These are phyloP conservation scores for Platanus orientalis DNA, from an alignment of 164 flowering plant species.

Conservation along the genomic window DNA sequence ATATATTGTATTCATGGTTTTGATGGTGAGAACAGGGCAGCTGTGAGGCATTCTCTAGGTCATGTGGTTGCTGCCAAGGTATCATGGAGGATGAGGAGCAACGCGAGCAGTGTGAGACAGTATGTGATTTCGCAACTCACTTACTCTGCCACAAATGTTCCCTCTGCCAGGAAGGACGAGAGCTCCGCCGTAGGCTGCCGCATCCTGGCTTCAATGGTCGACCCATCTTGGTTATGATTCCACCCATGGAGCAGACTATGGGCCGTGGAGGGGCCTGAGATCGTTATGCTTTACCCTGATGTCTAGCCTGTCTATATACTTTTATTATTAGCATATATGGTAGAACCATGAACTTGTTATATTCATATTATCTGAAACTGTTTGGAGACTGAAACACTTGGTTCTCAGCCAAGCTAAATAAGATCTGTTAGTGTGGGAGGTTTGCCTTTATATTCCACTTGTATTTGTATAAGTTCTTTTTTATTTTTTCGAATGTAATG, in stretches of 20 bases:
- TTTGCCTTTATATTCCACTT: too few species aligned
- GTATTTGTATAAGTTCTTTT: too few species aligned
- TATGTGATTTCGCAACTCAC: slow-evolving; percentile 81
- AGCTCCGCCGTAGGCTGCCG: slow-evolving; percentile 81
- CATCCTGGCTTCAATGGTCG: slow-evolving; percentile 79
- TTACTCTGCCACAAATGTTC: slow-evolving; percentile 75
- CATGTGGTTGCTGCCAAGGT: slow-evolving; percentile 74
- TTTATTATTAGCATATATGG: not conserved
- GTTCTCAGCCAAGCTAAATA: not conserved
- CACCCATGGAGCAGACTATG: slow-evolving; percentile 82
- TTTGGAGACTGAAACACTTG: not conserved
- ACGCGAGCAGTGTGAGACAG: slow-evolving; percentile 68
- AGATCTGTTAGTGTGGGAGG: not conserved
- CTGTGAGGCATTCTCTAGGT: slow-evolving; percentile 67
- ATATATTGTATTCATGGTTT: not conserved
- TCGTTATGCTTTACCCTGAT: not conserved
- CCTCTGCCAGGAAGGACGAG: slow-evolving; percentile 96
- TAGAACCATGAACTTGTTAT: not conserved
- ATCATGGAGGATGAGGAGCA: slow-evolving; percentile 60
- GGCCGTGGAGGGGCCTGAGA: slow-evolving; percentile 40
- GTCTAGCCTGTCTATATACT: slow-evolving; percentile 5
- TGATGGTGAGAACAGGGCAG: slow-evolving; percentile 54
- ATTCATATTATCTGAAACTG: not conserved
- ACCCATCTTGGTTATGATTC: slow-evolving; percentile 67
- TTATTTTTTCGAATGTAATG: too few species aligned